phyloP scores from a whole-genome alignment of 257 asterid genomes.

The Solanum infundibuliforme region DNA sequence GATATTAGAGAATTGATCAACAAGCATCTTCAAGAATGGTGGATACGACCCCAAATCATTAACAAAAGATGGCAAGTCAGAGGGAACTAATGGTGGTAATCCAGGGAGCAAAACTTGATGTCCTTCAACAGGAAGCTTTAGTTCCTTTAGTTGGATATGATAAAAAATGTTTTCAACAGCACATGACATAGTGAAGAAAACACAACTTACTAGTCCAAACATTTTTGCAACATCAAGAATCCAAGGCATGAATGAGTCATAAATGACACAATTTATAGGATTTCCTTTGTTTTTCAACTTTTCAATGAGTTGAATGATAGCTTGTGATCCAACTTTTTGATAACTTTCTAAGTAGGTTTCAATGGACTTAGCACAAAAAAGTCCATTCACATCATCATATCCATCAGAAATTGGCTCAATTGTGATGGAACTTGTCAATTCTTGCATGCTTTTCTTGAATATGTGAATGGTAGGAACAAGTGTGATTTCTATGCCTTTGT shows the following conservation, averaged over 20 bases:
- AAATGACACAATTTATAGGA: slow-evolving; percentile 22
- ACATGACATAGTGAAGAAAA: slow-evolving; percentile 25
- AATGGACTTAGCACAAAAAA: neutral
- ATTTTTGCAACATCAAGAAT: slow-evolving; percentile 27
- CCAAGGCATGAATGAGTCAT: slow-evolving; percentile 33
- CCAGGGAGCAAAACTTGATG: slow-evolving; percentile 10
- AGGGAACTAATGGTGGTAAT: slow-evolving; percentile 20
- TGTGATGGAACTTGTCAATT: slow-evolving; percentile 5
- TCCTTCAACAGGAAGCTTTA: neutral
- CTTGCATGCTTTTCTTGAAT: slow-evolving; percentile 9
- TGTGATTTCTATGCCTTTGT: slow-evolving; percentile 16
- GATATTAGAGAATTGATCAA: slow-evolving; percentile 22
- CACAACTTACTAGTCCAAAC: slow-evolving; percentile 6
- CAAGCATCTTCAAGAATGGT: neutral
- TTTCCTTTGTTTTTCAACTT: slow-evolving; percentile 14
- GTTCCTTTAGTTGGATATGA: neutral
- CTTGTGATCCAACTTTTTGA: slow-evolving; percentile 10
- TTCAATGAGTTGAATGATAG: slow-evolving; percentile 13
- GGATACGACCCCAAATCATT: slow-evolving; percentile 21
- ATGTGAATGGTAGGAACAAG: slow-evolving; percentile 11
- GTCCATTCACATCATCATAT: slow-evolving; percentile 19
- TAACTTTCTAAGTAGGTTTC: neutral
- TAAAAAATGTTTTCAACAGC: neutral
- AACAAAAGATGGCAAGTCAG: slow-evolving; percentile 35
- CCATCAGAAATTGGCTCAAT: slow-evolving; percentile 31